A percentile compares a stretch with the other conserved stretches of the same genome.
phyloP scores from a whole-genome alignment of 169 alveolate species.

The Plasmodium cynomolgi region DNA sequence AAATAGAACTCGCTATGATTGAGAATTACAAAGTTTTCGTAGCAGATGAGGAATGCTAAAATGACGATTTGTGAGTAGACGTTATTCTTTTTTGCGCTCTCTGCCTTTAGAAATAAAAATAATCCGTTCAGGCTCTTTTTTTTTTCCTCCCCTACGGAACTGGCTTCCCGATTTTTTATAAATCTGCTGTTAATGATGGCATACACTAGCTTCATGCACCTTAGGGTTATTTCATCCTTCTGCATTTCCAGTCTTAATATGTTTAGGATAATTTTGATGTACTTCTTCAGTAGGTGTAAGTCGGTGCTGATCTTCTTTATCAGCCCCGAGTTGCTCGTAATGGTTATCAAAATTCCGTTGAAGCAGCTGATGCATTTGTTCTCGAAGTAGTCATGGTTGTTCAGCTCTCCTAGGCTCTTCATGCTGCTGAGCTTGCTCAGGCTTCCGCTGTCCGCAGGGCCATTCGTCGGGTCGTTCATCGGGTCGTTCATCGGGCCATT shows the following conservation, averaged over 20 bases:
- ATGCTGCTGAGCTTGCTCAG: neutral
- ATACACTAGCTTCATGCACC: constrained; percentile 71
- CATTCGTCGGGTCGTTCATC: neutral
- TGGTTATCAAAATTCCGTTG: constrained; percentile 33
- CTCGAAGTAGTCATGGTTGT: constrained; percentile 50
- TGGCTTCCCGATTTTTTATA: constrained; percentile 8
- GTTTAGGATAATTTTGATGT: constrained; percentile 40
- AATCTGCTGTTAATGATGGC: constrained; percentile 58
- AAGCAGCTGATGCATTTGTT: constrained; percentile 70
- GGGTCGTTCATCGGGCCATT: neutral
- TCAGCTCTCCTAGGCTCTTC: constrained; percentile 16
- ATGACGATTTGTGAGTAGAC: constrained; percentile 61
- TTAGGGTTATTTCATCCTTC: constrained; percentile 60
- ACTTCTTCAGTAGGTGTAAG: constrained; percentile 35
- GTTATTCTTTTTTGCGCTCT: constrained; percentile 67
- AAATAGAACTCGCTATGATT: constrained; percentile 46
- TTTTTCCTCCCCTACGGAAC: constrained; percentile 10
- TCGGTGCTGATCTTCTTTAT: constrained; percentile 54
- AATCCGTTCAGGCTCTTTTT: constrained; percentile 9
- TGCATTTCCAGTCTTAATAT: constrained; percentile 67
- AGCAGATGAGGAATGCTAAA: constrained; percentile 51
- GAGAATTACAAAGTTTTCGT: constrained; percentile 32
- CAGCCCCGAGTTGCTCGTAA: constrained; percentile 43
- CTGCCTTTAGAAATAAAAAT: constrained; percentile 33
- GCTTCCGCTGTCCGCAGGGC: neutral